Base-by-base conservation (phyloP, 495 filamentous ascomycete species). In the Trichoderma gamsii region DNA sequence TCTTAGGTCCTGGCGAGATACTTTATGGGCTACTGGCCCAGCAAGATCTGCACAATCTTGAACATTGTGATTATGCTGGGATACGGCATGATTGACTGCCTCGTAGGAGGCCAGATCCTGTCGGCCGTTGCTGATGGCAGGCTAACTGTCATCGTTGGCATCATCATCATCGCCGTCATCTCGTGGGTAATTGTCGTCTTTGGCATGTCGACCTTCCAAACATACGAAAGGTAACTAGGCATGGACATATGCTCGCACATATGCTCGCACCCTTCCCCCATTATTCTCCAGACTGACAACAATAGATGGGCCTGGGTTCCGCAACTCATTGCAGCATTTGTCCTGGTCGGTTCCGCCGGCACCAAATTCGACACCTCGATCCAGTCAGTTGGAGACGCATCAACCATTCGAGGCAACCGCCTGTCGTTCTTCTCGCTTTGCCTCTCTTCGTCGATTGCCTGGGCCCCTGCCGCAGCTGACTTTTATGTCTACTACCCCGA, bases 1-100 rank as follows among this genome's bases (percentile, higher is more conserved):
- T 41, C 23, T 61, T 72, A 88, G 84, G 85, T 89, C 12, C 86
- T 91, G 69, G 82, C 87, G 21, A 83, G 90, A 16, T 93, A 88
- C 76, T 84, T 86, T 29, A 92, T 92, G 85, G 90, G 90, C 41
- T 92, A 89, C 86, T 92, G 88, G 87, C 90, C 90, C 1, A 86
- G 85, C 71, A 92, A 92, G 76, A 76, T 92, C 9, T 82, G 91
- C 44, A 88, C 90, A 16, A 67, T 91, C 21, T 78, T 93, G 66
- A 91, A 92, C 70, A 77, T 92, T 18, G 84, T 92, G 51, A 82
- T 90, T 66, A 83, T 91, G 75, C 78, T 91, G 29, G 90, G 90
- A 13, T 93, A 92, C 69, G 80, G 83, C 63, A 75, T 92, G 76
- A 86, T 92, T 68, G 86, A 89, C 72, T 86, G 83, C 64, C 87